A percentile compares a stretch with the other conserved stretches of the same genome.
Conservation (phyloP, 140 eudicot species). For the Senecio squalidus region DNA sequence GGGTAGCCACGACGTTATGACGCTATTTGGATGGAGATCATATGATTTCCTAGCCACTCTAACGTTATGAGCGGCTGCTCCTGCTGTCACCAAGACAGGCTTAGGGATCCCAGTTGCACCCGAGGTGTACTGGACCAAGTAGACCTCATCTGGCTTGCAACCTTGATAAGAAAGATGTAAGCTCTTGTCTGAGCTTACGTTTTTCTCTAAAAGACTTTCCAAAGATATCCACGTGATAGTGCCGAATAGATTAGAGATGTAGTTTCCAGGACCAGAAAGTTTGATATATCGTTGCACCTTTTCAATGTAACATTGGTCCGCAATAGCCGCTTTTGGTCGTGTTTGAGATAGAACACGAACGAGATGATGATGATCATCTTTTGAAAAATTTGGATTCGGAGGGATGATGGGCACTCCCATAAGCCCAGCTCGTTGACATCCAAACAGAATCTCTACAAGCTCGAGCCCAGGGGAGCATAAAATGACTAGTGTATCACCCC, state of each 20-base stretch:
- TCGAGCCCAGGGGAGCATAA: slow-evolving; percentile 66
- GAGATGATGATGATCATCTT: slow-evolving; percentile 49
- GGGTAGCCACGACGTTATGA: slow-evolving; percentile 74
- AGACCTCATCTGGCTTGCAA: slow-evolving; percentile 48
- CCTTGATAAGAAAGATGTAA: slow-evolving; percentile 36
- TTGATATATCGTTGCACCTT: slow-evolving; percentile 29
- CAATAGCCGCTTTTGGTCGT: slow-evolving; percentile 60
- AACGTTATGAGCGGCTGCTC: slow-evolving; percentile 86
- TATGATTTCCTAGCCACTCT: slow-evolving; percentile 62
- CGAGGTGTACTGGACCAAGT: slow-evolving; percentile 79
- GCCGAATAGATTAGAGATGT: slow-evolving; percentile 28
- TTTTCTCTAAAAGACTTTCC: slow-evolving; percentile 27
- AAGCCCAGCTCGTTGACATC: slow-evolving; percentile 71
- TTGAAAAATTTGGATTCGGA: slow-evolving; percentile 45
- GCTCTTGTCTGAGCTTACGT: background rate
- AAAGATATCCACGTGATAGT: slow-evolving; percentile 41
- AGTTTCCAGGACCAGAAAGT: slow-evolving; percentile 12
- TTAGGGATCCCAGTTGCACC: slow-evolving; percentile 79
- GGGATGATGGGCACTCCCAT: slow-evolving; percentile 65
- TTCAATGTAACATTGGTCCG: slow-evolving; percentile 25
- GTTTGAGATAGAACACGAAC: slow-evolving; percentile 63
- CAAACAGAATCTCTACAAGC: slow-evolving; percentile 56
- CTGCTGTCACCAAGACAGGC: slow-evolving; percentile 75
- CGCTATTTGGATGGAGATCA: slow-evolving; percentile 62
- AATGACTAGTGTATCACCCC: slow-evolving; percentile 50